phyloP scores from a whole-genome alignment of 306 rosid species.

The peach (Prunus persica) region Prunus_persica_NCBIv2 NC_034012.1:310501-311000 shows the following conservation, averaged over 20 bases:
- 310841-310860: slow-evolving; percentile 24
- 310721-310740: slow-evolving; percentile 74
- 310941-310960: slow-evolving; percentile 13
- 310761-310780: slow-evolving; percentile 37
- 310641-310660: not conserved
- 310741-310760: slow-evolving; percentile 57
- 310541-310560: too few relatives aligned
- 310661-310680: not conserved
- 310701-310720: not conserved
- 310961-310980: slow-evolving; percentile 37
- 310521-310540: too few relatives aligned
- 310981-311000: slow-evolving; percentile 40
- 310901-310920: slow-evolving; percentile 39
- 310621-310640: not conserved
- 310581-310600: not conserved
- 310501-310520: too few relatives aligned
- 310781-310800: slow-evolving; percentile 22
- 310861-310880: slow-evolving; percentile 42
- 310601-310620: not conserved
- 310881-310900: slow-evolving; percentile 55
- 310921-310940: slow-evolving; percentile 11
- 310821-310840: slow-evolving; percentile 15
- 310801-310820: slow-evolving; percentile 25
- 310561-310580: too few relatives aligned
- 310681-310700: not conserved